Evolutionary conservation across 192 early-diverging fungal species (phyloP).

Genomic region (Helicostylum pulchrum): DNA sequence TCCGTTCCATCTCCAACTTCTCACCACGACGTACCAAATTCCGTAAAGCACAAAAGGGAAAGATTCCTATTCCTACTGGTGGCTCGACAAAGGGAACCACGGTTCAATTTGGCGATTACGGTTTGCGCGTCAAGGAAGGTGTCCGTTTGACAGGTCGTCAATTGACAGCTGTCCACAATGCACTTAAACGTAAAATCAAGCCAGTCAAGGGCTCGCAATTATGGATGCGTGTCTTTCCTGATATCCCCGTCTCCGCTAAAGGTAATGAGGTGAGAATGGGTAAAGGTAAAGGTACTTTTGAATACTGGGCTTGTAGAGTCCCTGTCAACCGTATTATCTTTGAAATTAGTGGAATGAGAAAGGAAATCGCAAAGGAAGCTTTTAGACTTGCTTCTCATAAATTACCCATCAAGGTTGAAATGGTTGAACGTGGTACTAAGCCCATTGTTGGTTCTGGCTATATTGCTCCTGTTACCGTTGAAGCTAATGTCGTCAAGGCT

Average conservation of each 20-base stretch:
- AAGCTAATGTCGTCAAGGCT: background rate
- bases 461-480: slow-evolving; percentile 13
- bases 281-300: slow-evolving; percentile 93
- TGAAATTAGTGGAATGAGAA: slow-evolving; percentile 81
- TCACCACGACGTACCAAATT: slow-evolving; percentile 74
- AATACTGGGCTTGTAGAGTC: slow-evolving; percentile 90
- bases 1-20: slow-evolving; percentile 62
- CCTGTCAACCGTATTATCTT: slow-evolving; percentile 86
- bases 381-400: slow-evolving; percentile 60
- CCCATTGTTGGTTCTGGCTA: slow-evolving; percentile 40
- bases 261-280: slow-evolving; percentile 95
- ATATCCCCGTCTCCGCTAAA: slow-evolving; percentile 89
- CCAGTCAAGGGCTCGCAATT: slow-evolving; percentile 81
- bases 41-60: slow-evolving; percentile 86
- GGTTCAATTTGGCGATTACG: slow-evolving; percentile 87
- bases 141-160: slow-evolving; percentile 79
- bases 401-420: slow-evolving; percentile 66
- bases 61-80: slow-evolving; percentile 74
- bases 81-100: slow-evolving; percentile 86
- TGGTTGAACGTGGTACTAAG: slow-evolving; percentile 55
- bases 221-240: slow-evolving; percentile 87
- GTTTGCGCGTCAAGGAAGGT: slow-evolving; percentile 84
- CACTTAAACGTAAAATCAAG: slow-evolving; percentile 79
- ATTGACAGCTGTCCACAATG: slow-evolving; percentile 72
- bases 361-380: slow-evolving; percentile 78